Conservation (phyloP, 2,329 filamentous ascomycete species). For the Iodosphaeria phyllophila region DNA sequence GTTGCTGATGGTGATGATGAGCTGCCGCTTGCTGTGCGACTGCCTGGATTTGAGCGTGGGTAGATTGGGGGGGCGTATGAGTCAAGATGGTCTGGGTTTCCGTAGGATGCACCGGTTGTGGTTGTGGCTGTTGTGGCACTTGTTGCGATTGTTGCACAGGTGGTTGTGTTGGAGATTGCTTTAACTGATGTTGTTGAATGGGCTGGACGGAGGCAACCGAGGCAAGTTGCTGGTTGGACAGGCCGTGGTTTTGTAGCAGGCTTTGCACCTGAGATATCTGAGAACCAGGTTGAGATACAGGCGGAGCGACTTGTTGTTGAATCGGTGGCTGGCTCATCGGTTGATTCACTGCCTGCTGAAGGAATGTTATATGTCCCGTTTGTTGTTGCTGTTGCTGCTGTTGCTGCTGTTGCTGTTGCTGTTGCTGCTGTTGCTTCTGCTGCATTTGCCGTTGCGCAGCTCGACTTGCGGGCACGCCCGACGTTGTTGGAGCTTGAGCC, state of each 20-base stretch:
- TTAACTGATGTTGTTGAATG: constrained; percentile 5
- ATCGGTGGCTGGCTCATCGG: constrained; percentile 4
- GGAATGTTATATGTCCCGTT: constrained; percentile 12
- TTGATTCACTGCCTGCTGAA: constrained; percentile 14
- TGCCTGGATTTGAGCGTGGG: constrained; percentile 1
- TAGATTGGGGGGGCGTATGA: constrained; percentile 11
- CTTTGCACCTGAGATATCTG: too few species aligned
- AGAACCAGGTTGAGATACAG: background rate
- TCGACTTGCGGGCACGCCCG: constrained; percentile 11
- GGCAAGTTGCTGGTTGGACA: too few species aligned
- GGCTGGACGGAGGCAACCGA: constrained; percentile 5
- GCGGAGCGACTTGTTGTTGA: background rate
- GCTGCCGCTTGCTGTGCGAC: constrained; percentile 8
- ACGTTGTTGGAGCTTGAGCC: constrained; percentile 24
- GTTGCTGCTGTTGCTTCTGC: constrained; percentile 4
- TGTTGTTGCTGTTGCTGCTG: constrained; percentile 10
- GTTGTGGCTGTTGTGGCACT: constrained; percentile 13
- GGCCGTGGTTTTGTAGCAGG: too few species aligned
- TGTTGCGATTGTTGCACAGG: constrained; percentile 6
- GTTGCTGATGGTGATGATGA: constrained; percentile 11
- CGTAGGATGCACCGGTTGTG: constrained; percentile 7
- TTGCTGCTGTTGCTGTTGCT: constrained; percentile 3
- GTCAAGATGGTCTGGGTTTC: constrained; percentile 13
- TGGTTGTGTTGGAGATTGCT: constrained; percentile 2
- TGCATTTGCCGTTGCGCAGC: constrained; percentile 16